A percentile compares a stretch with the other conserved stretches of the same genome.
These are phyloP conservation scores for Castanea crenata DNA, from an alignment of 306 rosid genomes.

Conservation along the genomic window DNA sequence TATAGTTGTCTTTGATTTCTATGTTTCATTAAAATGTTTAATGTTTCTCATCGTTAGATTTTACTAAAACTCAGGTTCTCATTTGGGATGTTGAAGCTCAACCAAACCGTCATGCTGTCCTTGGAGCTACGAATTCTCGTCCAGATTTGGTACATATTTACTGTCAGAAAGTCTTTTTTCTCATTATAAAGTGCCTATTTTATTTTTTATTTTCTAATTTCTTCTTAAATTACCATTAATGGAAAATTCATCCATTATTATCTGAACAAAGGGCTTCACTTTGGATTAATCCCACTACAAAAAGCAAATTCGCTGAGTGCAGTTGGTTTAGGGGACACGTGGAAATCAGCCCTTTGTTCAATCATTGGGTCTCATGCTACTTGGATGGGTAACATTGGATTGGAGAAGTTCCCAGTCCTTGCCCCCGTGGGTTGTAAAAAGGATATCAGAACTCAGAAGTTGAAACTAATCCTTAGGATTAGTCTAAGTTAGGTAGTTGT, in stretches of 20 bases:
- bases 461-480: too few relatives aligned
- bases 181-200: not conserved
- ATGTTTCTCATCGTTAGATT: not conserved
- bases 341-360: too few relatives aligned
- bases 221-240: not conserved
- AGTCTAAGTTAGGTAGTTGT: too few relatives aligned
- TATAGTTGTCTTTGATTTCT: conserved; percentile 7
- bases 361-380: not conserved
- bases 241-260: not conserved
- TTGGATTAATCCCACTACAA: not conserved
- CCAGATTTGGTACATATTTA: conserved; percentile 81
- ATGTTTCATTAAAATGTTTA: conserved; percentile 8
- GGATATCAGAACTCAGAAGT: too few relatives aligned
- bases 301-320: not conserved
- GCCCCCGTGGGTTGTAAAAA: too few relatives aligned
- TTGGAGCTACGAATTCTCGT: conserved; percentile 91
- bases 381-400: not conserved
- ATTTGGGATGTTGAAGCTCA: conserved; percentile 98
- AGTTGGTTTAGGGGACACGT: not conserved
- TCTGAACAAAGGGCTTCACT: not conserved
- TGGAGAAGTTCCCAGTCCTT: too few relatives aligned
- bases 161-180: not conserved
- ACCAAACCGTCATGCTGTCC: conserved; percentile 96
- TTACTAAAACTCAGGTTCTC: conserved; percentile 59
- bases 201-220: not conserved